Conservation (phyloP, 1,284 basidiomycete species). For the Irpex sp. region DNA sequence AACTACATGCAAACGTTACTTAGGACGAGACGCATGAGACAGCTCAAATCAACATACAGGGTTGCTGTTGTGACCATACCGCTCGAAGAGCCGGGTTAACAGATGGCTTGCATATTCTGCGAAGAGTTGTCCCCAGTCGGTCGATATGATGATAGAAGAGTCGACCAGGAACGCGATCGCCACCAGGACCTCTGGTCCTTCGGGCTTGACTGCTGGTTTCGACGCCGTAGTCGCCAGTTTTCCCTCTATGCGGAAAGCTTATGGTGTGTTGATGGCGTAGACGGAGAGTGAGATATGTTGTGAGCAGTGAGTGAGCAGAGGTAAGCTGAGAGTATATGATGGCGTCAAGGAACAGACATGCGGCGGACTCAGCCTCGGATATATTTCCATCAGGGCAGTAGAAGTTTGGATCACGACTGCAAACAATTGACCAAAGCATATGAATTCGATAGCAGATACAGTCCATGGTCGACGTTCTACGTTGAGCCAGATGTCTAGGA, state of each 20-base stretch:
- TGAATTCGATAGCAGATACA: background rate
- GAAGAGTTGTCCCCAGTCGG: slow-evolving; percentile 50
- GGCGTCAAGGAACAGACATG: background rate
- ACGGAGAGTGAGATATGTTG: background rate
- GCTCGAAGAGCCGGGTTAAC: slow-evolving; percentile 48
- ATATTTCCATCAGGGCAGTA: no score
- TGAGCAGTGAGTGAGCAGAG: no score
- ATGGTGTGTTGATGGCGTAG: background rate
- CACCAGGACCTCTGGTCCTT: slow-evolving; percentile 18
- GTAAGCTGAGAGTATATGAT: background rate
- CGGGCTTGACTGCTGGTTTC: background rate
- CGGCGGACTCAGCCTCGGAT: no score
- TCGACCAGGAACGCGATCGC: slow-evolving; percentile 63
- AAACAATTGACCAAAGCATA: background rate
- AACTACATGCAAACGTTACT: slow-evolving; percentile 32
- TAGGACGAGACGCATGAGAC: background rate
- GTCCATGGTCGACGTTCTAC: background rate
- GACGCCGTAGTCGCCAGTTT: background rate
- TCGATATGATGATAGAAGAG: slow-evolving; percentile 51
- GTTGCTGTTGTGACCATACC: slow-evolving; percentile 28
- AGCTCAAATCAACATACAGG: slow-evolving; percentile 24
- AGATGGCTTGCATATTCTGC: slow-evolving; percentile 48
- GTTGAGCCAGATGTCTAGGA: background rate
- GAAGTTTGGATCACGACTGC: background rate
- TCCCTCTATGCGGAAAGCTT: background rate